Evolutionary conservation across 192 early-diverging fungal genomes (phyloP), one percentile per base, ranked within the genome.

Genomic region (Paraglomus occultum): DNA sequence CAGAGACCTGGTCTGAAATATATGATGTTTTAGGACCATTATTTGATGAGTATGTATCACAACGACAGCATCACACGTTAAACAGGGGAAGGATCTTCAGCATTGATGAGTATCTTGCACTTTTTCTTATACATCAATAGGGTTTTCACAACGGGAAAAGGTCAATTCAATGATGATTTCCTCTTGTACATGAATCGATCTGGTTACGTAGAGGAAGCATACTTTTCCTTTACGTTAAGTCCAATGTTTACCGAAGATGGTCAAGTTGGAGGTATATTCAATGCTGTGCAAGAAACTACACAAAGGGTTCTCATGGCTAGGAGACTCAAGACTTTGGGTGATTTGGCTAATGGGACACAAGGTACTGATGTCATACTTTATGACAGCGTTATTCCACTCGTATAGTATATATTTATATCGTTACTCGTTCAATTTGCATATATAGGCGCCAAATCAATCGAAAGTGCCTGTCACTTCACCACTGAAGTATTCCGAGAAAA

Each of bases 131-230:
- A 12, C 23, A 31, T 5, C 12, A 0, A 49, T 71, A 61, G 69
- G 40, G 69, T 61, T 11, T 50, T 17, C 6, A 12, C 31, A 48
- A 61, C 69, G 22, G 45, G 23, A 12, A 50, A 44, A 59, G 54
- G 57, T 47, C 23, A 7, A 60, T 71, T 61, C 47, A 14, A 51
- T 39, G 61, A 62, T 43, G 60, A 64, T 63, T 23, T 43, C 6
- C 39, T 48, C 1, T 23, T 54, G 10, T 71, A 48, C 11, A 18
- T 64, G 10, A 18, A 62, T 23, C 70, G 78, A 20, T 74, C 67
- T 8, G 78, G 78, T 23, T 80, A 76, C 38, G 61, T 66, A 4
- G 78, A 80, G 51, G 78, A 80, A 61, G 72, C 69, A 23, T 79
- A 79, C 50, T 76, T 79, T 54, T 75, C 75, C 8, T 79, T 76